phyloP scores from a whole-genome alignment of 1,284 basidiomycete species.

The Anthracocystis walkeri region DNA sequence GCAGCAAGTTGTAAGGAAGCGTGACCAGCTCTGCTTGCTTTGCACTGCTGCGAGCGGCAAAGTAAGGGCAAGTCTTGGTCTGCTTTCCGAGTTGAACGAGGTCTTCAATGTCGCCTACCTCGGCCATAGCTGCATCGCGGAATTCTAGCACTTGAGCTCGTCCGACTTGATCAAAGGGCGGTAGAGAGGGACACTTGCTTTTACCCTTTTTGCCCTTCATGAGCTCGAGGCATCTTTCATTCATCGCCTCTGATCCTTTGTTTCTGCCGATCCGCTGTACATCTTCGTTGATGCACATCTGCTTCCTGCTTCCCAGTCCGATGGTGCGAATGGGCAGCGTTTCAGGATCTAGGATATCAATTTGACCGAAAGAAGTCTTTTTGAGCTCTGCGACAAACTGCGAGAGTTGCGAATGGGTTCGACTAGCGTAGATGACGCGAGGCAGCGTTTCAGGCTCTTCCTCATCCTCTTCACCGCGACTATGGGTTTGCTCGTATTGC shows the following conservation, averaged over 20 bases:
- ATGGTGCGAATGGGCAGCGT: slow-evolving; percentile 47
- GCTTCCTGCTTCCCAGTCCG: slow-evolving; percentile 85
- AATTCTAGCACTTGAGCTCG: slow-evolving; percentile 79
- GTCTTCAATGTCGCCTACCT: slow-evolving; percentile 94
- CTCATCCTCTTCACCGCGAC: slow-evolving; percentile 48
- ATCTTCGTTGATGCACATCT: slow-evolving; percentile 90
- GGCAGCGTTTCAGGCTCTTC: slow-evolving; percentile 67
- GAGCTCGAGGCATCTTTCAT: slow-evolving; percentile 90
- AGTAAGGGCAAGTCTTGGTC: slow-evolving; percentile 88
- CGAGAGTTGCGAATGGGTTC: slow-evolving; percentile 93
- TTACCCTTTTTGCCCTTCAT: slow-evolving; percentile 72
- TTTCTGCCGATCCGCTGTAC: slow-evolving; percentile 73
- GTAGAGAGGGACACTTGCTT: slow-evolving; percentile 79
- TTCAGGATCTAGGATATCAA: slow-evolving; percentile 30
- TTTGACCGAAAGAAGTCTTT: slow-evolving; percentile 75
- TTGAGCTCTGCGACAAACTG: slow-evolving; percentile 89
- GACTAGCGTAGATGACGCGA: slow-evolving; percentile 86
- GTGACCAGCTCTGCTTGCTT: slow-evolving; percentile 91
- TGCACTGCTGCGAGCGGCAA: slow-evolving; percentile 86
- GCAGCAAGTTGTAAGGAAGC: slow-evolving; percentile 90
- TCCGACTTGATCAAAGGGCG: slow-evolving; percentile 71
- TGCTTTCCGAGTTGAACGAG: slow-evolving; percentile 79
- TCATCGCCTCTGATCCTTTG: slow-evolving; percentile 78
- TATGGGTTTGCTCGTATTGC: slow-evolving; percentile 60
- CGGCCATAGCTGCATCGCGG: slow-evolving; percentile 82